Percentiles rank a stretch among this genome's conserved stretches.
Evolutionary conservation across 148 eudicot species (phyloP).

Genomic region (Chenopodium quinoa): DNA sequence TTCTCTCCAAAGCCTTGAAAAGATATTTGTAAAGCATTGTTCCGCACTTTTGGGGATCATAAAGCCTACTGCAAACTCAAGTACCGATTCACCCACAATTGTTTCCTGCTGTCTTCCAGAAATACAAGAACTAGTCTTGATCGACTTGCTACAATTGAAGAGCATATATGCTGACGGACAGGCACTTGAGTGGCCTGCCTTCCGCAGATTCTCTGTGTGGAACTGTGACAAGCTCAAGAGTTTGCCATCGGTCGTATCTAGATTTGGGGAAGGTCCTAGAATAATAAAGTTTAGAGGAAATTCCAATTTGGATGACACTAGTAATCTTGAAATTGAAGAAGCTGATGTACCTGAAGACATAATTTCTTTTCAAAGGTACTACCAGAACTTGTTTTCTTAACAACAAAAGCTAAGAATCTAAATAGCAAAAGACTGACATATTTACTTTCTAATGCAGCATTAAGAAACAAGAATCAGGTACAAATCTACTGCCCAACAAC

Average conservation of each 20-base stretch:
- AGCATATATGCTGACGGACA: not conserved
- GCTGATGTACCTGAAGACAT: not conserved
- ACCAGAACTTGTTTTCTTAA: too few relatives aligned
- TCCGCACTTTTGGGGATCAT: not conserved
- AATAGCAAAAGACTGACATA: not conserved
- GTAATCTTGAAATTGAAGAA: not conserved
- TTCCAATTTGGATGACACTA: not conserved
- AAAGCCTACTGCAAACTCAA: not conserved
- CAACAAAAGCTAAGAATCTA: too few relatives aligned
- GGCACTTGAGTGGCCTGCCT: not conserved
- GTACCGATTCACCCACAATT: not conserved
- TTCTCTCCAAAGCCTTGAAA: not conserved
- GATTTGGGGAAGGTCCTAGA: not conserved
- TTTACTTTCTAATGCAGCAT: not conserved
- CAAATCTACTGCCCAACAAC: not conserved
- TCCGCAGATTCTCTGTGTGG: slow-evolving; percentile 10
- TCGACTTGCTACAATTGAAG: not conserved
- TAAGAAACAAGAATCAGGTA: not conserved
- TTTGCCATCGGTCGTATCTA: not conserved
- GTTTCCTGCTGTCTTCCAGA: not conserved
- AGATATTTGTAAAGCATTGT: not conserved
- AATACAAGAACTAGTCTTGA: slow-evolving; percentile 13
- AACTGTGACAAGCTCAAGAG: not conserved
- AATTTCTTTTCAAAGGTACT: slow-evolving; percentile 1
- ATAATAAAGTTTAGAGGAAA: not conserved